Evolutionary conservation across 139 green algal species (phyloP), one percentile per base, ranked within the genome.

Genomic region (Picochlorum sp.): DNA sequence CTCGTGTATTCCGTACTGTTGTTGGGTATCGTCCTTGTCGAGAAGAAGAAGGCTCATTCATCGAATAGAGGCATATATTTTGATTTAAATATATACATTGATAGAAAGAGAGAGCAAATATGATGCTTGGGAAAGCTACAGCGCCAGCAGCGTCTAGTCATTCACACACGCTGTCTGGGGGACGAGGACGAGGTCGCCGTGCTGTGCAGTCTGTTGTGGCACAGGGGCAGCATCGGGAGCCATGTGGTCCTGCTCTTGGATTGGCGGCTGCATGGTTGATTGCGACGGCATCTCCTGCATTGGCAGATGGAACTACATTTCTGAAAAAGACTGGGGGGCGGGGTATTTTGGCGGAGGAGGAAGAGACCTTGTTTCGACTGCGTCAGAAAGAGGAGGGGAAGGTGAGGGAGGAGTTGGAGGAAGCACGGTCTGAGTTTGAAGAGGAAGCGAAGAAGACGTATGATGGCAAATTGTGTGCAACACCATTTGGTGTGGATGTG

Each of bases 401-500:
- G 38, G 86, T 75, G 6, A 49, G 69, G 28, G 14, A 62, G 16
- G 57, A 74, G 49, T 57, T 79, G 37, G 34, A 32, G 18, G 32
- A 23, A 75, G 80, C 59, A 4, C 38, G 49, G 18, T 45, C 26
- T 26, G 59, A 61, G 8, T 61, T 67, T 9, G 47, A 72, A 34
- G 52, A 81, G 37, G 74, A 79, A 59, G 24, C 21, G 38, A 49
- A 54, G 3, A n/a, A 13, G 4, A 38, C 46, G 18, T 37, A 23
- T 11, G 61, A 50, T 41, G 84, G 83, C 72, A 88, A 89, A 75
- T 82, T 97, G 61, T 98, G 92, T 65, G 89, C 87, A 20, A 98
- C 92, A 11, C 92, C 92, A 1, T 98, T 91, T 80, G 92, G 92
- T 49, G 75, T 98, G 2, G 92, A 98, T 58, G 85, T 98, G 9